Base-by-base conservation (phyloP, 441 rosid genomes). In the Populus tomentosa region DNA sequence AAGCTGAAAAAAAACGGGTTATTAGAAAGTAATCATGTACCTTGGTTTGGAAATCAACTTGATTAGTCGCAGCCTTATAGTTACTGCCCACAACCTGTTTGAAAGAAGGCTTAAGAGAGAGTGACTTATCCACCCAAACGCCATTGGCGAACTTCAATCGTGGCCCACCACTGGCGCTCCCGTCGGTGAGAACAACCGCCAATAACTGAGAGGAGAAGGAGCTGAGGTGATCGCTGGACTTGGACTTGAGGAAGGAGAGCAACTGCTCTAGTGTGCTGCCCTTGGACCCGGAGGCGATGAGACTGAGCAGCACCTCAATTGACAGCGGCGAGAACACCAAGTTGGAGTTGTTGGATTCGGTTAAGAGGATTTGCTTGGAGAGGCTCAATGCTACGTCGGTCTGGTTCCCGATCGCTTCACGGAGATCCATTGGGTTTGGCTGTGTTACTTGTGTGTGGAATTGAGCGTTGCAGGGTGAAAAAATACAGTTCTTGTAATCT, bases 241-340 rank as follows among this genome's bases (percentile, higher is more conserved):
- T 75, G 75, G 89, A 82, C 66, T 80, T 88, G 72, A 95, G 94
- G 83, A 91, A 93, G 4, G 92, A 87, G 77, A 95, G 96, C 84
- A 95, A 84, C 82, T 93, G 97, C 18, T 89, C 89, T 2, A 72
- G 91, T 8, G 97, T 85, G 26, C 88, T 76, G 1, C 95, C 97
- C 67, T 82, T 76, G 74, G 94, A 90, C 7, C 97, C 97, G 74
- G 94, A 82, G 63, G 94, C 89, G 80, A 93, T 85, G 68, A 92
- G 71, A 82, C 94, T 80, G n/a, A 95, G 91, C 32, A 92, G 78
- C 30, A 88, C 89, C 81, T 90, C 89, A 84, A 93, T 85, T 62
- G 97, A 95, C 23, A 89, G 86, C 23, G 99, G 99, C 23, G 97
- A 93, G 87, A 90, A 89, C 75, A 92, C 90, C 7, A 87, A 81